Evolutionary conservation across 768 basidiomycete species (phyloP).

Genomic region (Agrocybe chaxingu): DNA sequence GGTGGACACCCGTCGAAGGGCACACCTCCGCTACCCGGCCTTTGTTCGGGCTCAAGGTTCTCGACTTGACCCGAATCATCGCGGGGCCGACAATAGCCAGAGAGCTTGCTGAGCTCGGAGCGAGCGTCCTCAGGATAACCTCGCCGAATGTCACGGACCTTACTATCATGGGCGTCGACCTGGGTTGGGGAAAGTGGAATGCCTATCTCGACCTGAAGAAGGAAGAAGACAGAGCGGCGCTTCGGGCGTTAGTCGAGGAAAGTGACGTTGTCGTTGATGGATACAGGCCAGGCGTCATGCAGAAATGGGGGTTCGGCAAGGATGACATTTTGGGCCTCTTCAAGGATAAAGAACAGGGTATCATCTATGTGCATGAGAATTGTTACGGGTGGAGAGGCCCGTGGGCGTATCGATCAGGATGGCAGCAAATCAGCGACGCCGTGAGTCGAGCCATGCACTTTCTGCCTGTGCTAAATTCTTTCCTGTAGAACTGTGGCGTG

Average conservation of each 20-base stretch:
- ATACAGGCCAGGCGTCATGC: conserved; percentile 25
- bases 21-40: conserved; percentile 12
- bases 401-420: conserved; percentile 18
- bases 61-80: conserved; percentile 27
- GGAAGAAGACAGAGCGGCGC: conserved; percentile 11
- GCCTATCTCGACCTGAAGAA: conserved; percentile 22
- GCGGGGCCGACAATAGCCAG: conserved; percentile 20
- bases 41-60: conserved; percentile 21
- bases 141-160: conserved; percentile 23
- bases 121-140: conserved; percentile 25
- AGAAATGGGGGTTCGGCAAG: conserved; percentile 26
- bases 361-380: conserved; percentile 24
- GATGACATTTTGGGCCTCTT: conserved; percentile 22
- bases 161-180: conserved; percentile 14
- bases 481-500: conserved; percentile 16
- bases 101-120: conserved; percentile 25
- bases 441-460: conserved; percentile 7
- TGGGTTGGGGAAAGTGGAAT: conserved; percentile 26
- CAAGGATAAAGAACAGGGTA: conserved; percentile 16
- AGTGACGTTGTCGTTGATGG: conserved; percentile 26
- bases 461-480: neutral
- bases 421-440: conserved; percentile 23
- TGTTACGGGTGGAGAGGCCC: conserved; percentile 27
- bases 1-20: conserved; percentile 17
- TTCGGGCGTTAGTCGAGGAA: conserved; percentile 19